Evolutionary conservation across 2,329 filamentous ascomycete species (phyloP).

Genomic region (Venturia carpophila): DNA sequence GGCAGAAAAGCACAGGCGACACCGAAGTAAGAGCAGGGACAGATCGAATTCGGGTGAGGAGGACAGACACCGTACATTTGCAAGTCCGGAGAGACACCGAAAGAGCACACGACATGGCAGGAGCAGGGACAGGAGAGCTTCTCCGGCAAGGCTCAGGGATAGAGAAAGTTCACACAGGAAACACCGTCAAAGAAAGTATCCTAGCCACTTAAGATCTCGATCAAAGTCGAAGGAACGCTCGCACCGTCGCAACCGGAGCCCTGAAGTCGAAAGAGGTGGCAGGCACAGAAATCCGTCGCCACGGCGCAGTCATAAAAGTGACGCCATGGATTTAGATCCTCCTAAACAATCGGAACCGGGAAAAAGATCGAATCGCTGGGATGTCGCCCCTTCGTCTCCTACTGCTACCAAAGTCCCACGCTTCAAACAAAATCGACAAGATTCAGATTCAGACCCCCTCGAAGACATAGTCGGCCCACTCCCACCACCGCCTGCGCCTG

Average conservation of each 20-base stretch:
- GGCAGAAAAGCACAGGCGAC: constrained; percentile 1
- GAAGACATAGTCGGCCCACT: constrained; percentile 69
- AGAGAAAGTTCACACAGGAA: constrained; percentile 9
- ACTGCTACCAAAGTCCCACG: neutral
- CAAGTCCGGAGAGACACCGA: constrained; percentile 16
- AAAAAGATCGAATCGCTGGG: constrained; percentile 9
- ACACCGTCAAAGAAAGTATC: constrained; percentile 18
- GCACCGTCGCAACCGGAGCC: constrained; percentile 2
- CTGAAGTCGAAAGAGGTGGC: neutral
- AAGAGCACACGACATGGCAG: constrained; percentile 22
- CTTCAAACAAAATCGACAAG: neutral
- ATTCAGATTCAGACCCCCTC: constrained; percentile 57
- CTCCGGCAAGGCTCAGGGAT: constrained; percentile 18
- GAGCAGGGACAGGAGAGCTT: constrained; percentile 13
- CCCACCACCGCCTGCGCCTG: constrained; percentile 42
- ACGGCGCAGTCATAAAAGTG: neutral
- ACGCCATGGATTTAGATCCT: neutral
- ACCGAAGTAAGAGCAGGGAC: constrained; percentile 6
- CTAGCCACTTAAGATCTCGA: constrained; percentile 17
- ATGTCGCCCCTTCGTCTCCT: constrained; percentile 1
- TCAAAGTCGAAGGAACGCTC: constrained; percentile 1
- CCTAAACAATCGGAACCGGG: neutral
- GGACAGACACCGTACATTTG: constrained; percentile 19
- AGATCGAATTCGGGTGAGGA: constrained; percentile 17
- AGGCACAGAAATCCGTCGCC: neutral